Percentiles rank a stretch among this genome's conserved stretches.
phyloP scores from a whole-genome alignment of 1,284 basidiomycete species.

The Fomitopsis schrenkii region DNA sequence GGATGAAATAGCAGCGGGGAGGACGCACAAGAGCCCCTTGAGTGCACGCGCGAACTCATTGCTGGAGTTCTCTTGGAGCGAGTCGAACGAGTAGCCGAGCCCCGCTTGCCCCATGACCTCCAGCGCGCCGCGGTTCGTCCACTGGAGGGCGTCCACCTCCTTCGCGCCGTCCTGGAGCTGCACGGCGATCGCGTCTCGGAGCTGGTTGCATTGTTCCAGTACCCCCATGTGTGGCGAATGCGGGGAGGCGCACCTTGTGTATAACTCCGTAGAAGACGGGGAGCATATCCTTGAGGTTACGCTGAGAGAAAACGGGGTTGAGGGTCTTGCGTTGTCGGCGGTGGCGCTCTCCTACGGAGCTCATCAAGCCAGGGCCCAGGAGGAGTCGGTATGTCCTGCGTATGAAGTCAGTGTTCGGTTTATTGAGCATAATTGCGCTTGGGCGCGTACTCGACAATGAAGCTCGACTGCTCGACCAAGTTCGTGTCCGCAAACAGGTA shows the following conservation, averaged over 20 bases:
- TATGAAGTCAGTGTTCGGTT: neutral
- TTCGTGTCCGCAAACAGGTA: neutral
- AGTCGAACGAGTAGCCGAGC: slow-evolving; percentile 33
- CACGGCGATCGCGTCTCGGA: slow-evolving; percentile 15
- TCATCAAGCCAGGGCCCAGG: slow-evolving; percentile 5
- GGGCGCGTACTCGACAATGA: neutral
- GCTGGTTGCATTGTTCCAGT: slow-evolving; percentile 1
- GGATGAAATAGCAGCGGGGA: slow-evolving; percentile 17
- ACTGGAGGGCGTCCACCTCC: slow-evolving; percentile 29
- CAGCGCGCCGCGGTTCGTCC: slow-evolving; percentile 31
- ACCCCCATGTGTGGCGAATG: neutral
- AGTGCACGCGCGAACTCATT: neutral
- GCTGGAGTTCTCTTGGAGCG: slow-evolving; percentile 5
- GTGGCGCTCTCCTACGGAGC: slow-evolving; percentile 18
- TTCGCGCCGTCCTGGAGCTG: slow-evolving; percentile 12
- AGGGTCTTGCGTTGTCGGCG: slow-evolving; percentile 24
- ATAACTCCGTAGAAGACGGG: slow-evolving; percentile 20
- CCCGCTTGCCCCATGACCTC: slow-evolving; percentile 35
- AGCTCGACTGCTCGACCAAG: neutral
- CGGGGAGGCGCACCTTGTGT: neutral
- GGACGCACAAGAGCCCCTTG: neutral
- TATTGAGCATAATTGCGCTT: neutral
- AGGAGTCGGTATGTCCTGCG: neutral
- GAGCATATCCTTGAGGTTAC: slow-evolving; percentile 20
- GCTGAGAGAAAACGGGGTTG: slow-evolving; percentile 23